Evolutionary conservation across 2,329 filamentous ascomycete genomes (phyloP).

Genomic region (Phialophora tarda): DNA sequence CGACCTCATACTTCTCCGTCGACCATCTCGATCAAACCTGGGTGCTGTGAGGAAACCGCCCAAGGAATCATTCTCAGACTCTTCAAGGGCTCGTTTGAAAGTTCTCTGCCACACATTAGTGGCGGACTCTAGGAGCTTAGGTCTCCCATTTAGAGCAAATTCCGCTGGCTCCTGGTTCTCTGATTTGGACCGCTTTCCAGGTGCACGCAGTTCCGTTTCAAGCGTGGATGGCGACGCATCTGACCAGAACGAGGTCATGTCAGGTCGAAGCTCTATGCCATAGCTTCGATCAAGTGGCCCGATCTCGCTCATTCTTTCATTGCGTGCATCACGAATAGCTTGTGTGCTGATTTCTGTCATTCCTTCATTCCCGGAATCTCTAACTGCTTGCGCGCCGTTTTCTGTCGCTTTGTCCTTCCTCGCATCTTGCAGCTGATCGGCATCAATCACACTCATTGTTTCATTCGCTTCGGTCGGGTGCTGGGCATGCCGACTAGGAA

Average conservation of each 20-base stretch:
- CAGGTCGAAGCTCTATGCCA: neutral
- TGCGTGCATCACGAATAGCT: slow-evolving; percentile 17
- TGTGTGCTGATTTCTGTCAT: slow-evolving; percentile 32
- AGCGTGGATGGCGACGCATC: slow-evolving; percentile 3
- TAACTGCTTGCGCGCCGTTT: slow-evolving; percentile 24
- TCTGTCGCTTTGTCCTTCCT: slow-evolving; percentile 32
- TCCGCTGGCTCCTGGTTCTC: neutral
- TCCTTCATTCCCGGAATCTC: slow-evolving; percentile 20
- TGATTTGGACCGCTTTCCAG: slow-evolving; percentile 2
- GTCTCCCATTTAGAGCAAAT: neutral
- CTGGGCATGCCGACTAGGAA: neutral
- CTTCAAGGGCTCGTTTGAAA: slow-evolving; percentile 24
- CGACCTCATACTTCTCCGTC: slow-evolving; percentile 25
- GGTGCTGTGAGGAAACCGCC: slow-evolving; percentile 32
- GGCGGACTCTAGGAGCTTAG: slow-evolving; percentile 21
- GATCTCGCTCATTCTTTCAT: slow-evolving; percentile 34
- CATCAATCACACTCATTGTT: slow-evolving; percentile 32
- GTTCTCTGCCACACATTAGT: slow-evolving; percentile 32
- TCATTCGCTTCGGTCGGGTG: slow-evolving; percentile 27
- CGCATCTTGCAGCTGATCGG: slow-evolving; percentile 16
- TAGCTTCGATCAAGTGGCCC: neutral
- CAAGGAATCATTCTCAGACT: slow-evolving; percentile 22
- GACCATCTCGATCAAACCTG: slow-evolving; percentile 33
- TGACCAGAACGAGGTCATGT: neutral
- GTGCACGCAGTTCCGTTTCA: neutral